Percentiles rank a stretch among this genome's conserved stretches.
These are phyloP conservation scores for Pterocarpus santalinus DNA, from an alignment of 306 rosid genomes.

Conservation along the genomic window DNA sequence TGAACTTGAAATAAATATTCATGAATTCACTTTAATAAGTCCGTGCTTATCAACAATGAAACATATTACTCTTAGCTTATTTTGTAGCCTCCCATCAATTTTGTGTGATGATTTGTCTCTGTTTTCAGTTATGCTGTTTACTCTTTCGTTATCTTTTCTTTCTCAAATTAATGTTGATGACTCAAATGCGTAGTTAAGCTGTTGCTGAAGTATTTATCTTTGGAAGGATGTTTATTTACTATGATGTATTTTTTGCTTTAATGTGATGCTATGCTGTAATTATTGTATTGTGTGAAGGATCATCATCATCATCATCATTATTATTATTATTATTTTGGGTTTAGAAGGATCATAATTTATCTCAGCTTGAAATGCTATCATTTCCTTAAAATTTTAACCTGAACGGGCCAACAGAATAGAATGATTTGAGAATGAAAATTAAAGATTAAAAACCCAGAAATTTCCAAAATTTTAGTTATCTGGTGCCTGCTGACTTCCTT, in stretches of 20 bases:
- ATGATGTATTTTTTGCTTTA: not conserved
- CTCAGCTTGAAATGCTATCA: not conserved
- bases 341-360: not conserved
- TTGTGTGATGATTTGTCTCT: constrained; percentile 8
- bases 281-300: too few relatives aligned
- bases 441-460: not conserved
- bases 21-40: not conserved
- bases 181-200: not conserved
- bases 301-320: too few relatives aligned
- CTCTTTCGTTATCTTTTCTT: not conserved
- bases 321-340: too few relatives aligned
- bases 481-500: not conserved
- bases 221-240: not conserved
- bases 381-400: not conserved
- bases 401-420: not conserved
- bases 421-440: not conserved
- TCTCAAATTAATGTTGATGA: not conserved
- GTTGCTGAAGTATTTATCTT: not conserved
- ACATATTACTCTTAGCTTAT: not conserved
- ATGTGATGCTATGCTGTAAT: not conserved
- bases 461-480: not conserved
- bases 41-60: not conserved
- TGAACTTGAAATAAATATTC: not conserved
- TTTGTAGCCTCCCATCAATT: not conserved
- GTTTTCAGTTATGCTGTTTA: not conserved